Conservation (phyloP, 495 filamentous ascomycete genomes). For the Hypoxylon crocopeplum region DNA sequence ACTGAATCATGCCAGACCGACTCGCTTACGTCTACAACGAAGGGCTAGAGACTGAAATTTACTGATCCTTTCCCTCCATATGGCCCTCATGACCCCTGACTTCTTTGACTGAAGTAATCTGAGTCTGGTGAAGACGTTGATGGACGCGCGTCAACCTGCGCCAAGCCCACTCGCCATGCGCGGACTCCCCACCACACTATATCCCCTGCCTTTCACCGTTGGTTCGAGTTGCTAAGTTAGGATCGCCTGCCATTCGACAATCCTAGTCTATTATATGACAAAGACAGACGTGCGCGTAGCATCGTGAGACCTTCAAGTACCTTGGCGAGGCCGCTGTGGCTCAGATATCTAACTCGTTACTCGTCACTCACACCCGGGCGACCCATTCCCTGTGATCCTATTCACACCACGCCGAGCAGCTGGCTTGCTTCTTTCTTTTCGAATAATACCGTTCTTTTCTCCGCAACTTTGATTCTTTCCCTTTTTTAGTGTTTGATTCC, state of each 20-base stretch:
- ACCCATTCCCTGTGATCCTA: conserved; percentile 19
- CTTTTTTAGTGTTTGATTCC: conserved; percentile 8
- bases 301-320: conserved; percentile 9
- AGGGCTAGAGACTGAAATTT: too few relatives aligned
- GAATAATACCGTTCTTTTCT: conserved; percentile 18
- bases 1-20: too few relatives aligned
- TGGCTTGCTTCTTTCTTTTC: conserved; percentile 21
- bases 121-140: conserved; percentile 5
- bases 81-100: conserved; percentile 8
- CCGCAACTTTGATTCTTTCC: conserved; percentile 9
- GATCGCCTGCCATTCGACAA: conserved; percentile 13
- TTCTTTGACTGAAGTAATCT: conserved; percentile 2
- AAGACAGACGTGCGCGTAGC: conserved; percentile 23
- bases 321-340: conserved; percentile 33
- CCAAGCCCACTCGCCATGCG: conserved; percentile 25
- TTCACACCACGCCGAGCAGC: conserved; percentile 27
- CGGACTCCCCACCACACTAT: conserved; percentile 29
- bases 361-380: conserved; percentile 15
- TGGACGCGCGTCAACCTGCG: conserved; percentile 35
- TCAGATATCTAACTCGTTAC: conserved; percentile 28
- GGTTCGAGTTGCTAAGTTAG: conserved; percentile 5
- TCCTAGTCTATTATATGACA: conserved; percentile 20
- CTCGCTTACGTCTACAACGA: too few relatives aligned
- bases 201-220: conserved; percentile 9
- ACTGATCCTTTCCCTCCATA: too few relatives aligned